A percentile compares a stretch with the other conserved stretches of the same genome.
These are phyloP conservation scores for Skeletonema marinoi DNA, from an alignment of 108 stramenopile species.

Conservation along the genomic window DNA sequence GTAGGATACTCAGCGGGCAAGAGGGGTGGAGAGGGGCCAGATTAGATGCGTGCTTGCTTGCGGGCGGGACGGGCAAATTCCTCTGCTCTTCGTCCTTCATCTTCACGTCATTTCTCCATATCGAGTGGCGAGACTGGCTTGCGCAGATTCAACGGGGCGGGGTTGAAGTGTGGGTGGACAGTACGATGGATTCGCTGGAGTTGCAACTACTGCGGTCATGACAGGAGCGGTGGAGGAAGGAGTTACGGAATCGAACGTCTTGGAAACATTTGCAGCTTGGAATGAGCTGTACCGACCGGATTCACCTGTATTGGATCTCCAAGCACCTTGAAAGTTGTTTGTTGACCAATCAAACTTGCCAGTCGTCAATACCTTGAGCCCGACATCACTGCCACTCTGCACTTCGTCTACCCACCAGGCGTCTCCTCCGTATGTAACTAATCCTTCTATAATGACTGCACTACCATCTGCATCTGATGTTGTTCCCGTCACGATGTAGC, in stretches of 20 bases:
- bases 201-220: not conserved
- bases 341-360: constrained; percentile 26
- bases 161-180: not conserved
- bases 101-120: too few relatives aligned
- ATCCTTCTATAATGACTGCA: constrained; percentile 15
- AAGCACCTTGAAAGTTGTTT: constrained; percentile 26
- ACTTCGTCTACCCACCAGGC: constrained; percentile 43
- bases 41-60: too few relatives aligned
- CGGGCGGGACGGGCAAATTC: too few relatives aligned
- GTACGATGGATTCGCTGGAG: not conserved
- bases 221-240: too few relatives aligned
- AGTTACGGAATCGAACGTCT: not conserved
- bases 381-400: constrained; percentile 8
- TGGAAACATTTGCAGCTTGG: constrained; percentile 2
- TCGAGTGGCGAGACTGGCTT: too few relatives aligned
- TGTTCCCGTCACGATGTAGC: constrained; percentile 19
- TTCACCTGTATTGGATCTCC: constrained; percentile 26
- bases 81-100: too few relatives aligned
- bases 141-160: not conserved
- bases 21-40: too few relatives aligned
- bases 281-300: constrained; percentile 14
- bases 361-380: constrained; percentile 24
- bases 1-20: too few relatives aligned
- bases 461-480: too few relatives aligned
- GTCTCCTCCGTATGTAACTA: constrained; percentile 18